Evolutionary conservation across 2,329 filamentous ascomycete species (phyloP).

Genomic region (Drechslerella coelobrocha): DNA sequence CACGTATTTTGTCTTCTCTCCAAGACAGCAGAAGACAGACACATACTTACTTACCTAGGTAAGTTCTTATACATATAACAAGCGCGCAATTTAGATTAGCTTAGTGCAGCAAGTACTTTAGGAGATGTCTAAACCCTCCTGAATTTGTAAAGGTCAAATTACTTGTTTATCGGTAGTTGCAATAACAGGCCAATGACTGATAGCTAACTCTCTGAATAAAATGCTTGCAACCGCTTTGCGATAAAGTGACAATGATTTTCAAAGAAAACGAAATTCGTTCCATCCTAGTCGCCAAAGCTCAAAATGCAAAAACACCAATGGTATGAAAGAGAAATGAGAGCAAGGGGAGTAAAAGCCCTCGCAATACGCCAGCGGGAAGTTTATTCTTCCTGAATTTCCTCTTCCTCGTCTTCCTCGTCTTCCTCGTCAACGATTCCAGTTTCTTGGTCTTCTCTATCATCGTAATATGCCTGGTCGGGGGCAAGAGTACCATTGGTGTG

Average conservation of each 20-base stretch:
- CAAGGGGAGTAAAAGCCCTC: neutral
- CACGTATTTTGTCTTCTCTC: neutral
- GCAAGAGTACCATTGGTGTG: constrained; percentile 36
- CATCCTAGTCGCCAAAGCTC: neutral
- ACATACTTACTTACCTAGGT: neutral
- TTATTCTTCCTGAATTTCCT: constrained; percentile 52
- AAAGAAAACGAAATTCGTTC: neutral
- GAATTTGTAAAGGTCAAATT: too few species aligned
- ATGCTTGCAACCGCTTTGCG: neutral
- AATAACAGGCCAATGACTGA: too few species aligned
- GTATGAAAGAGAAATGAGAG: neutral
- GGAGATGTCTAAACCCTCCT: too few species aligned
- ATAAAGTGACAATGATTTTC: neutral
- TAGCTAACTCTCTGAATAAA: neutral
- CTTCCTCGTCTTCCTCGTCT: constrained; percentile 54
- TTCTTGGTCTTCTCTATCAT: constrained; percentile 53
- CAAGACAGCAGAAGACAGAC: neutral
- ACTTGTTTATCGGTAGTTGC: too few species aligned
- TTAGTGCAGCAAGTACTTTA: neutral
- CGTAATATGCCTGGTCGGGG: constrained; percentile 51
- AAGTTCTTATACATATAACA: neutral
- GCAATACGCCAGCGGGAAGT: neutral
- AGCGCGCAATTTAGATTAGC: neutral
- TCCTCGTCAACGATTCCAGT: constrained; percentile 50
- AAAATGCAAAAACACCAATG: neutral